Percentiles rank a stretch among this genome's conserved stretches.
phyloP scores from a whole-genome alignment of 345 rosid species.

The Acer negundo region DNA sequence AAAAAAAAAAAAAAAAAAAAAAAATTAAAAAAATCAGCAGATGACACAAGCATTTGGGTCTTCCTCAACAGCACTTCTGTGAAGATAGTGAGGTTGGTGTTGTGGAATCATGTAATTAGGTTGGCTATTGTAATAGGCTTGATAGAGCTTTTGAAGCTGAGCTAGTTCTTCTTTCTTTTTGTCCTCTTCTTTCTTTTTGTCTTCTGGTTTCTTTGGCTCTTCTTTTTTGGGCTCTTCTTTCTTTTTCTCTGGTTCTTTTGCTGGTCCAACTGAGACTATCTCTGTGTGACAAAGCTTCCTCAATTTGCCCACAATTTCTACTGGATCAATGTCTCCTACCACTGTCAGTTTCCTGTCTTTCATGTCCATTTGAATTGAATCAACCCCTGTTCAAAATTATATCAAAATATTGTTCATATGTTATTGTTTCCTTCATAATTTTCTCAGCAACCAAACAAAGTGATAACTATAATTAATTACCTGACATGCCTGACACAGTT shows the following conservation, averaged over 20 bases:
- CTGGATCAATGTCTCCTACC: conserved; percentile 54
- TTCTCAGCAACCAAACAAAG: not conserved
- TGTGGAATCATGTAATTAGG: conserved; percentile 13
- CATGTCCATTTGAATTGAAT: conserved; percentile 50
- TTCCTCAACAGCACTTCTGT: conserved; percentile 32
- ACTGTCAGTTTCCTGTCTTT: conserved; percentile 69
- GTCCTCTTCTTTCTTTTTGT: conserved; percentile 23
- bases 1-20: too few species aligned
- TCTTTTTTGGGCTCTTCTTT: conserved; percentile 35
- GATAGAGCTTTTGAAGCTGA: conserved; percentile 19
- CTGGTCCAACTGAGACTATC: conserved; percentile 56
- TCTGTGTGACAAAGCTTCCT: conserved; percentile 54
- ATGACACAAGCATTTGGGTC: conserved; percentile 3
- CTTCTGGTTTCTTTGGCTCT: conserved; percentile 27
- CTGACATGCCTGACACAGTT: conserved; percentile 47
- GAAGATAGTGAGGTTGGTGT: conserved; percentile 13
- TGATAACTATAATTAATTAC: conserved; percentile 20
- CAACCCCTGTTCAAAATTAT: conserved; percentile 38
- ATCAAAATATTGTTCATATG: too few species aligned
- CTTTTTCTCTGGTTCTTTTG: conserved; percentile 61
- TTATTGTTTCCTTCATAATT: too few species aligned
- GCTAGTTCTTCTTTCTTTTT: not conserved
- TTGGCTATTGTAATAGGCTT: conserved; percentile 18
- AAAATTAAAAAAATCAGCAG: too few species aligned
- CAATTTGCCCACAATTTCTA: conserved; percentile 41